phyloP scores from a whole-genome alignment of 2,329 filamentous ascomycete genomes.

The Microcyclosporella mali region DNA sequence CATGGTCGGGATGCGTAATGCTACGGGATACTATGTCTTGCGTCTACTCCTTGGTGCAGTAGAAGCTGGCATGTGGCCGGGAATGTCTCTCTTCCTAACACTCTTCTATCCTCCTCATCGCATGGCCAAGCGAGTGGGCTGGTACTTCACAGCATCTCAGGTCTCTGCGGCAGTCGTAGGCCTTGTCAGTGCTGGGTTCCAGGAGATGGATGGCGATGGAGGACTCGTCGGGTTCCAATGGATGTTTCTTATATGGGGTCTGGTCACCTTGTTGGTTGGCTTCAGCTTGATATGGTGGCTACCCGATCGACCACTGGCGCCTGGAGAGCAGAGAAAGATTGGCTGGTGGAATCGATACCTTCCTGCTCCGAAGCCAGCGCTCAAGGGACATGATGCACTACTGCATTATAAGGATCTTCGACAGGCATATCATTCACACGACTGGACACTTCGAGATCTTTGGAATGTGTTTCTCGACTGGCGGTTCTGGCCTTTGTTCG shows the following conservation, averaged over 20 bases:
- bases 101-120: conserved; percentile 84
- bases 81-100: conserved; percentile 88
- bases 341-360: conserved; percentile 57
- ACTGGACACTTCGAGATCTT: conserved; percentile 69
- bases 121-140: conserved; percentile 80
- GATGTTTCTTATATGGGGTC: conserved; percentile 88
- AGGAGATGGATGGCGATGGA: conserved; percentile 74
- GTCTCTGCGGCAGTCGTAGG: conserved; percentile 85
- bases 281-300: conserved; percentile 80
- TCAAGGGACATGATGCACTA: conserved; percentile 68
- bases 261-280: conserved; percentile 67
- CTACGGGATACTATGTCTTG: conserved; percentile 82
- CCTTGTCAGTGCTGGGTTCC: conserved; percentile 83
- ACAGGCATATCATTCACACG: conserved; percentile 68
- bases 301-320: conserved; percentile 71
- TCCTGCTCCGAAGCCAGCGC: conserved; percentile 62
- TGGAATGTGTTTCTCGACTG: conserved; percentile 69
- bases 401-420: conserved; percentile 79
- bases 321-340: conserved; percentile 54
- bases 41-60: conserved; percentile 79
- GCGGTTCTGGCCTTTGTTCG: conserved; percentile 75
- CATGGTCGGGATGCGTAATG: conserved; percentile 72
- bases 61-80: conserved; percentile 90
- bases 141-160: conserved; percentile 84
- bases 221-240: conserved; percentile 78